Conservation (phyloP, 306 rosid genomes). For the Styphnolobium japonicum region DNA sequence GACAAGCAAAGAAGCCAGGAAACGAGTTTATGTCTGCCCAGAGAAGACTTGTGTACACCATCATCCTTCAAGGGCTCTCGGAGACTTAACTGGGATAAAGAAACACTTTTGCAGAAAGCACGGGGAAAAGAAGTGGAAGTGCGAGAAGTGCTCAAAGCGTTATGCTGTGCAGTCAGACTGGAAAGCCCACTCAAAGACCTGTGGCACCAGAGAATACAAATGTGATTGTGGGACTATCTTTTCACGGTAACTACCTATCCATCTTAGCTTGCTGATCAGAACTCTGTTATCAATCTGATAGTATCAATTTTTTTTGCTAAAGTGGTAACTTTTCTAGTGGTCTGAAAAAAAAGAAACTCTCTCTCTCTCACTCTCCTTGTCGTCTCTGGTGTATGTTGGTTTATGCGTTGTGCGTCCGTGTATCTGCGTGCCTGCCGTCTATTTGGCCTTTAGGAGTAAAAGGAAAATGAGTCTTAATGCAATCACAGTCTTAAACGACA, state of each 20-base stretch:
- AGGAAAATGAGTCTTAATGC: slow-evolving; percentile 3
- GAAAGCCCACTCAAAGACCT: slow-evolving; percentile 89
- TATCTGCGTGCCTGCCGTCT: neutral
- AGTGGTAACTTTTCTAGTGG: neutral
- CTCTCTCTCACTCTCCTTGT: neutral
- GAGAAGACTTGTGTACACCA: slow-evolving; percentile 79
- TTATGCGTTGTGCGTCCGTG: neutral
- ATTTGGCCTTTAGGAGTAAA: slow-evolving; percentile 31
- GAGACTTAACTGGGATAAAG: slow-evolving; percentile 87
- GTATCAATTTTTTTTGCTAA: neutral
- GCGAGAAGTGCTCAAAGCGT: slow-evolving; percentile 81
- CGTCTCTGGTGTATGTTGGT: neutral
- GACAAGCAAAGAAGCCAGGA: slow-evolving; percentile 59
- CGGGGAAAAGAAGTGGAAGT: slow-evolving; percentile 96
- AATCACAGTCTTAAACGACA: slow-evolving; percentile 39
- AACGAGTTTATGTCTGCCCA: slow-evolving; percentile 85
- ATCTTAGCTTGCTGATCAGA: neutral
- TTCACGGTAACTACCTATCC: slow-evolving; percentile 55
- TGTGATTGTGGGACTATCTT: slow-evolving; percentile 91
- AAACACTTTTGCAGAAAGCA: slow-evolving; percentile 95
- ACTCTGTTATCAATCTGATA: neutral
- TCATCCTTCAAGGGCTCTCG: slow-evolving; percentile 79
- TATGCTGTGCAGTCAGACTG: slow-evolving; percentile 93
- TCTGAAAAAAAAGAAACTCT: neutral
- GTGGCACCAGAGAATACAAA: slow-evolving; percentile 89